Percentiles rank a stretch among this genome's conserved stretches.
Evolutionary conservation across 2,329 filamentous ascomycete genomes (phyloP).

Genomic region (Colletotrichum falcatum): DNA sequence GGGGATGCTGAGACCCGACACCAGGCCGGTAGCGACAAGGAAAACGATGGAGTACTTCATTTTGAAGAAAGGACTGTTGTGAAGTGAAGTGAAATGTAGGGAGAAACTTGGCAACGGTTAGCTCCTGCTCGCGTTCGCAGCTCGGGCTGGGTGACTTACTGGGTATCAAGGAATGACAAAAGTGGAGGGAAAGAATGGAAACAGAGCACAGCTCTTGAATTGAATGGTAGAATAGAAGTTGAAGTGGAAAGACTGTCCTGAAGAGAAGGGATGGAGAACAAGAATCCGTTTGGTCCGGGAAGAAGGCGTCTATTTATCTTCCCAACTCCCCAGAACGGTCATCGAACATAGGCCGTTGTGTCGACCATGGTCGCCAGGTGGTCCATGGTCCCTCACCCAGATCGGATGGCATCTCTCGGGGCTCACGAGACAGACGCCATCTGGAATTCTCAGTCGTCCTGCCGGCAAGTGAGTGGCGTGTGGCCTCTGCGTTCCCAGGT

Average conservation of each 20-base stretch:
- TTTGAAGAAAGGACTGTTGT: slow-evolving; percentile 35
- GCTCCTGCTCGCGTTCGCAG: neutral
- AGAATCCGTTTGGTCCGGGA: slow-evolving; percentile 20
- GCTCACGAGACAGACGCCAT: slow-evolving; percentile 30
- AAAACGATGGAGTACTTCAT: slow-evolving; percentile 49
- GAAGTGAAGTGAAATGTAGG: slow-evolving; percentile 10
- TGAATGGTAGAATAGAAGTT: slow-evolving; percentile 29
- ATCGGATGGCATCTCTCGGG: slow-evolving; percentile 32
- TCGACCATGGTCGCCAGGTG: neutral
- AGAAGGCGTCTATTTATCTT: slow-evolving; percentile 32
- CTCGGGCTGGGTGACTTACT: slow-evolving; percentile 7
- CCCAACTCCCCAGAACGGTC: neutral
- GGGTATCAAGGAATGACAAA: slow-evolving; percentile 39
- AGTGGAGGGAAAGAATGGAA: slow-evolving; percentile 40
- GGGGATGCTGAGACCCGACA: slow-evolving; percentile 47
- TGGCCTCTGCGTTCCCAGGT: slow-evolving; percentile 18
- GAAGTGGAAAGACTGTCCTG: slow-evolving; percentile 34
- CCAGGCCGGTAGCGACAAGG: slow-evolving; percentile 48
- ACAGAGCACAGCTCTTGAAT: slow-evolving; percentile 49
- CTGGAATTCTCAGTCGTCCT: slow-evolving; percentile 8
- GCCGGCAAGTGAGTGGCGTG: slow-evolving; percentile 12
- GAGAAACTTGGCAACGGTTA: slow-evolving; percentile 20
- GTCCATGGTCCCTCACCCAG: neutral
- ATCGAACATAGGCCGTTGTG: slow-evolving; percentile 33
- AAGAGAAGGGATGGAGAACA: slow-evolving; percentile 31